Evolutionary conservation across 305 asterid species (phyloP).

Genomic region (Fraxinus platypoda): DNA sequence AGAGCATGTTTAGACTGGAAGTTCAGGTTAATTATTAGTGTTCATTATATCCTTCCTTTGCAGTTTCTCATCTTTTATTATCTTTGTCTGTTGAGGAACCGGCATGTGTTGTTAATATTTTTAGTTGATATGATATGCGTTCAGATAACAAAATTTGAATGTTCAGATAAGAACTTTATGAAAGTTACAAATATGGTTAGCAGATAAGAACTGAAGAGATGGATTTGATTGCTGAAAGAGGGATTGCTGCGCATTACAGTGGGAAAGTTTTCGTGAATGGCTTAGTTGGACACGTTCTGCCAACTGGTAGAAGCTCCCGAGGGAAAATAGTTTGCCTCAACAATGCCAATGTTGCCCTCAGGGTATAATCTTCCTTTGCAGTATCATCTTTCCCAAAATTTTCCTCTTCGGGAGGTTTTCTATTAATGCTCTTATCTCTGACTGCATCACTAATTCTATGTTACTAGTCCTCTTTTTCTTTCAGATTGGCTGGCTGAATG

Average conservation of each 20-base stretch:
- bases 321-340: slow-evolving; percentile 75
- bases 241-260: slow-evolving; percentile 92
- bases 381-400: slow-evolving; percentile 11
- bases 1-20: slow-evolving; percentile 85
- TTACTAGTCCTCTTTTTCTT: slow-evolving; percentile 18
- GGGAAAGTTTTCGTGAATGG: slow-evolving; percentile 81
- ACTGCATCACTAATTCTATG: slow-evolving; percentile 21
- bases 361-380: slow-evolving; percentile 47
- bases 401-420: slow-evolving; percentile 1
- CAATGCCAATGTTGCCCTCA: slow-evolving; percentile 87
- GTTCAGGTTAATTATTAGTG: slow-evolving; percentile 62
- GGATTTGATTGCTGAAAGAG: slow-evolving; percentile 93
- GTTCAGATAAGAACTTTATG: not conserved
- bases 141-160: not conserved
- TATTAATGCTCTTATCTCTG: slow-evolving; percentile 4
- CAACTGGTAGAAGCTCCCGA: slow-evolving; percentile 48
- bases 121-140: not conserved
- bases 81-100: not conserved
- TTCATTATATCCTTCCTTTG: slow-evolving; percentile 2
- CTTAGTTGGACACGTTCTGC: slow-evolving; percentile 68
- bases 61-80: not conserved
- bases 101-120: not conserved
- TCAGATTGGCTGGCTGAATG: slow-evolving; percentile 96
- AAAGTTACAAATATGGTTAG: slow-evolving; percentile 20
- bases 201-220: slow-evolving; percentile 92